phyloP scores from a whole-genome alignment of 345 rosid species.

The Dimocarpus longan region DNA sequence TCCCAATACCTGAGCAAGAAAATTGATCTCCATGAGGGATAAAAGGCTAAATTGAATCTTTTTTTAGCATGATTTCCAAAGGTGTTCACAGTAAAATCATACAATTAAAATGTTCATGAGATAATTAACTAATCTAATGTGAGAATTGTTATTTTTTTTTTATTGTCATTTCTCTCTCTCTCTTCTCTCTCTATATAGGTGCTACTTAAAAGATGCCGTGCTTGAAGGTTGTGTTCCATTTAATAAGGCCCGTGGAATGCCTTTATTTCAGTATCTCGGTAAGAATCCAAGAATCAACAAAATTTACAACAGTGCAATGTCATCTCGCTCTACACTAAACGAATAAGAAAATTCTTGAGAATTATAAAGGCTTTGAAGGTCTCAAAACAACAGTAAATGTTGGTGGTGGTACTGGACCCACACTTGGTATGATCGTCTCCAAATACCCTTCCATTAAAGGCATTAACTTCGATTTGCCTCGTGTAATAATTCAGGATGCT shows the following conservation, averaged over 20 bases:
- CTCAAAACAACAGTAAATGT: conserved; percentile 73
- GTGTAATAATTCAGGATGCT: conserved; percentile 72
- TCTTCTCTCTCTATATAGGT: conserved; percentile 34
- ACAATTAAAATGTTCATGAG: too few relatives aligned
- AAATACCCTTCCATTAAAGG: conserved; percentile 75
- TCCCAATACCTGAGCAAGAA: too few relatives aligned
- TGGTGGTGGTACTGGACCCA: conserved; percentile 84
- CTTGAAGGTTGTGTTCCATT: conserved; percentile 81
- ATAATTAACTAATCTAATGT: too few relatives aligned
- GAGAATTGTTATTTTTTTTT: too few relatives aligned
- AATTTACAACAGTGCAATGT: conserved; percentile 75
- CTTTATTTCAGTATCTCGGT: conserved; percentile 68
- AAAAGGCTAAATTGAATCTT: too few relatives aligned
- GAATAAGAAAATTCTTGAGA: conserved; percentile 63
- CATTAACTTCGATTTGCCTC: conserved; percentile 83
- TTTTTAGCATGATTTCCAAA: too few relatives aligned
- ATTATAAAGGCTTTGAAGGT: conserved; percentile 71
- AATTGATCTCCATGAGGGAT: too few relatives aligned
- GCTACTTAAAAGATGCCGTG: conserved; percentile 73
- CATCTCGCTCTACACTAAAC: conserved; percentile 61
- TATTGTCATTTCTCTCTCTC: too few relatives aligned
- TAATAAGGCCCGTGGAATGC: conserved; percentile 75
- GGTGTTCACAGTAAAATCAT: too few relatives aligned
- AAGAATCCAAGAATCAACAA: conserved; percentile 70
- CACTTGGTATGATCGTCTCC: conserved; percentile 63